phyloP scores from a whole-genome alignment of 352 stramenopile species.

The Globisporangium sylvaticum region DNA sequence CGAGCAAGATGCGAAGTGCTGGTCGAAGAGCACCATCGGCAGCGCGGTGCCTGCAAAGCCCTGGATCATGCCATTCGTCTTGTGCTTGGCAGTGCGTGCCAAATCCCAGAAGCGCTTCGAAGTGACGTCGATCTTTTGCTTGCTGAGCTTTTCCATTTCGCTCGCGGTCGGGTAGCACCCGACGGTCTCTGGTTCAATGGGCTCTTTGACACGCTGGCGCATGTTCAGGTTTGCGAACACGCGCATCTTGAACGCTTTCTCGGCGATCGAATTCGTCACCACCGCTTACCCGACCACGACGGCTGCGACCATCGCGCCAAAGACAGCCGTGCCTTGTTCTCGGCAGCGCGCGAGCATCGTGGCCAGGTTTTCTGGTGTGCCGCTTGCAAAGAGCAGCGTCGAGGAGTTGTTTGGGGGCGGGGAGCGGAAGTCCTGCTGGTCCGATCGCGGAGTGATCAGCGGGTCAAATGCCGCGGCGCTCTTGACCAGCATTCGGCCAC shows the following conservation, averaged over 20 bases:
- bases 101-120: conserved; percentile 14
- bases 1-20: too few relatives aligned
- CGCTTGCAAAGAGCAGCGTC: too few relatives aligned
- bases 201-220: conserved; percentile 14
- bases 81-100: not conserved
- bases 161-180: conserved; percentile 22
- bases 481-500: too few relatives aligned
- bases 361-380: conserved; percentile 12
- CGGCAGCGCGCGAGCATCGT: conserved; percentile 23
- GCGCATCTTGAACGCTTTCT: not conserved
- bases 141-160: not conserved
- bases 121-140: not conserved
- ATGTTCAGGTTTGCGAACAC: conserved; percentile 15
- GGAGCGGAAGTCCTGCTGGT: too few relatives aligned
- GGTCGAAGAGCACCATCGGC: too few relatives aligned
- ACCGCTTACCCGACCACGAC: conserved; percentile 21
- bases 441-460: too few relatives aligned
- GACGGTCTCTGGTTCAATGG: conserved; percentile 22
- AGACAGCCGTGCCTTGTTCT: conserved; percentile 26
- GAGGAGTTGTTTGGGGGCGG: too few relatives aligned
- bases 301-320: conserved; percentile 22
- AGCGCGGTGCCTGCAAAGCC: too few relatives aligned
- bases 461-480: too few relatives aligned
- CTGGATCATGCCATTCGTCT: too few relatives aligned
- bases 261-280: conserved; percentile 1